These are phyloP conservation scores for Hypomyces rosellus DNA, from an alignment of 2,329 filamentous ascomycete genomes.

Conservation along the genomic window DNA sequence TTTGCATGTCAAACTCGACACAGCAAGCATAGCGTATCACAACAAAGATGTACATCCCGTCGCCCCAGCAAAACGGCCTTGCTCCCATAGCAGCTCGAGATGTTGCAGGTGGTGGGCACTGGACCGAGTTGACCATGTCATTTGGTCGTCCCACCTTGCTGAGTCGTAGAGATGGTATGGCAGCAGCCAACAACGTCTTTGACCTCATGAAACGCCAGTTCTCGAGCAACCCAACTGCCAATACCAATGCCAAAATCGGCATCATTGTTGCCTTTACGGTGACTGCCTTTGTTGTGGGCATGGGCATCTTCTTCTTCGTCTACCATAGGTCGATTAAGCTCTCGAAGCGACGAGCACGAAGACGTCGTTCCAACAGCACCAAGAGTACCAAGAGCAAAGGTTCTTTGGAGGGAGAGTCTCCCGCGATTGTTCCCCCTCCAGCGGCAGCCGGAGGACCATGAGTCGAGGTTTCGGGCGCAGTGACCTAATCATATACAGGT, in stretches of 20 bases:
- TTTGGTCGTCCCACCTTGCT: background rate
- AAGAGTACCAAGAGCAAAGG: conserved; percentile 29
- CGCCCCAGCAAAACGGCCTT: conserved; percentile 3
- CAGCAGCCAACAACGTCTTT: background rate
- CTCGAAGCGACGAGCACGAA: conserved; percentile 19
- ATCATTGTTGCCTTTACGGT: conserved; percentile 37
- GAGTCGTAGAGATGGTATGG: background rate
- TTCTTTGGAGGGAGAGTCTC: conserved; percentile 17
- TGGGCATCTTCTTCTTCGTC: conserved; percentile 32
- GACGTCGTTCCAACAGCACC: conserved; percentile 20
- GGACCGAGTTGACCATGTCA: background rate
- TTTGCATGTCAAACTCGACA: background rate
- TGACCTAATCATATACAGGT: no score
- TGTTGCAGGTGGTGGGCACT: background rate
- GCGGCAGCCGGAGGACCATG: background rate
- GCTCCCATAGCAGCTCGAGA: background rate
- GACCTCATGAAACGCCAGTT: conserved; percentile 19
- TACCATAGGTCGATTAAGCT: conserved; percentile 35
- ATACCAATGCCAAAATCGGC: conserved; percentile 37
- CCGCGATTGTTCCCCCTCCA: background rate
- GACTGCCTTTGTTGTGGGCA: conserved; percentile 32
- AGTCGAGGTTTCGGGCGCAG: background rate
- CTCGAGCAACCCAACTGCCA: conserved; percentile 20
- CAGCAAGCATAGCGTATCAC: background rate
- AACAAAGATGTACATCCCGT: conserved; percentile 28